Evolutionary conservation across 768 basidiomycete genomes (phyloP), one percentile per base, ranked within the genome.

Genomic region (Tulasnella sp.): DNA sequence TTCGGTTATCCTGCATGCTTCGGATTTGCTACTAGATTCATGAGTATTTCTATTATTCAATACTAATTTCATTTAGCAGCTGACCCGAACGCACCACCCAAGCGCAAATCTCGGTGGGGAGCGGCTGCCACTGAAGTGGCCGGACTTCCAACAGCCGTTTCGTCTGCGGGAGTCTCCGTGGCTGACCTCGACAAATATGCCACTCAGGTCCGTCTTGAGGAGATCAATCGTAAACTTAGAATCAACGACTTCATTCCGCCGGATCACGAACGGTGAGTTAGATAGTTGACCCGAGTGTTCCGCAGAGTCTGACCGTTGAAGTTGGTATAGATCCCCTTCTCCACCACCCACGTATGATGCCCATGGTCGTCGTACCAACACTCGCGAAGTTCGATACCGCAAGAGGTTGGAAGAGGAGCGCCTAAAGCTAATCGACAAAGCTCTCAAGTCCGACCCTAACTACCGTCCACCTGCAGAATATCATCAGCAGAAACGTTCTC

Each of bases 401-500:
- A 93, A 94, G 73, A 93, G 92, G 68, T 79, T 92, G 21, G 89
- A 92, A 71, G 89, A 92, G 60, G 89, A 92, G 67, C 91, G 92
- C 60, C 86, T 92, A 68, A 79, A 81, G 60, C 85, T 99, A 52
- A 91, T 98, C 63, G 96, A 98, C 67, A 84, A 86, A 30, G 93
- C 93, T 31, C 87, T 98, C 82, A 94, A 94, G 73, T 88, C 89
- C 62, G 96, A 99, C 67, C 96, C 96, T 17, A 93, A 92, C 69
- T 99, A 94, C 77, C 89, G 88, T 43, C 92, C 96, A 55, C 96
- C 96, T 9, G 86, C 91, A 58, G 96, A 99, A 71, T 94, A 97
- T 68, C 87, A 91, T 63, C 87, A 92, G 70, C 85, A 92, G 69
- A 94, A 96, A 72, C 85, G 92, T 30, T 89, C 88, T 43, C 87